phyloP scores from a whole-genome alignment of 2,329 filamentous ascomycete species.

The Aureobasidium sp. region DNA sequence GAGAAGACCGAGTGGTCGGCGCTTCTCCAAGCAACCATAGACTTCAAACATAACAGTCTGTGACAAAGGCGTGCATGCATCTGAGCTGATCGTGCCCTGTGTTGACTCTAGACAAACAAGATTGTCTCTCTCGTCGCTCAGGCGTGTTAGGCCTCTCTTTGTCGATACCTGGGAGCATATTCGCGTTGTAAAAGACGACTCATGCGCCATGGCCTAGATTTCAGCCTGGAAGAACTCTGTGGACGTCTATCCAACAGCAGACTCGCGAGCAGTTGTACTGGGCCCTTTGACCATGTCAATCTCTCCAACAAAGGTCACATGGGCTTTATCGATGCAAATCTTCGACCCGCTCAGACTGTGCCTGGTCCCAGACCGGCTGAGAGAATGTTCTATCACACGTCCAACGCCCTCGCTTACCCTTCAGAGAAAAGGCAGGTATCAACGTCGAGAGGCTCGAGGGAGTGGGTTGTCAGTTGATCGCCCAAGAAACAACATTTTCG shows the following conservation, averaged over 20 bases:
- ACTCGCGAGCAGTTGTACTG: neutral
- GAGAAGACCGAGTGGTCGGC: conserved; percentile 4
- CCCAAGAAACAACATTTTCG: neutral
- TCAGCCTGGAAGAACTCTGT: neutral
- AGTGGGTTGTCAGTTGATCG: neutral
- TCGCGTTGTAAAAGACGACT: neutral
- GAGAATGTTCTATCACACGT: neutral
- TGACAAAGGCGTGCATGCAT: neutral
- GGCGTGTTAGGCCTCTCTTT: neutral
- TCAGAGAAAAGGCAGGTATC: neutral
- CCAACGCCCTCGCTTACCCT: neutral
- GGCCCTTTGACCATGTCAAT: neutral
- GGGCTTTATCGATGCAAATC: neutral
- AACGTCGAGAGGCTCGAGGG: neutral
- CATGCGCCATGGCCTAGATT: neutral
- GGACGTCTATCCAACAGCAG: neutral
- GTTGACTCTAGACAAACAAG: neutral
- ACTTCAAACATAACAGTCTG: conserved; percentile 1
- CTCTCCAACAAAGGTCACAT: neutral
- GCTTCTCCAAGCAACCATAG: neutral
- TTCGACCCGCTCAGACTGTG: neutral
- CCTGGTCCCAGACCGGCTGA: neutral
- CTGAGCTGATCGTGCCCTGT: neutral
- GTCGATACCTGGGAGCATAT: neutral
- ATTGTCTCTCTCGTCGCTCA: neutral